These are phyloP conservation scores for Scenedesmus sp. DNA, from an alignment of 163 green algal genomes.

Conservation along the genomic window DNA sequence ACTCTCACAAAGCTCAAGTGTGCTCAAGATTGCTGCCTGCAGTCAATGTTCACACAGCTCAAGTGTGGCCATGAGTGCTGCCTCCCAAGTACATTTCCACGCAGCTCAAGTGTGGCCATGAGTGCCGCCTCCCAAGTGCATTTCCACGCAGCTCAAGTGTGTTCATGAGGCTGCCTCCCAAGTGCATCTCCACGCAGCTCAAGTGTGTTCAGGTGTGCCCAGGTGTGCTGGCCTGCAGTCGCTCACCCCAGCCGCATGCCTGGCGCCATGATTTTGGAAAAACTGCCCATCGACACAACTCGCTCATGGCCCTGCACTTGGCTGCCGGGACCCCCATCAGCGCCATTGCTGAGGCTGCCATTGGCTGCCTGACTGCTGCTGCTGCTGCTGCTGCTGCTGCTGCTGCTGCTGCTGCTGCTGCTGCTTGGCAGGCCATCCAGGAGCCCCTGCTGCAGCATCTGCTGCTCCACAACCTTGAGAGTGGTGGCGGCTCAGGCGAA, in stretches of 20 bases:
- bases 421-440: slow-evolving; percentile 5
- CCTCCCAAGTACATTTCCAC: too few relatives aligned
- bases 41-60: too few relatives aligned
- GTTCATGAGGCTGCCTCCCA: too few relatives aligned
- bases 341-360: not conserved
- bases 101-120: too few relatives aligned
- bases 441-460: slow-evolving; percentile 23
- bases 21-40: too few relatives aligned
- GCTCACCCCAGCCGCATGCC: slow-evolving; percentile 81
- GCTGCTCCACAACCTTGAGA: slow-evolving; percentile 40
- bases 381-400: not conserved
- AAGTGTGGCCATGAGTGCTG: too few relatives aligned
- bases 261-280: slow-evolving; percentile 83
- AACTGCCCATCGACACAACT: slow-evolving; percentile 78
- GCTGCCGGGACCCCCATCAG: not conserved
- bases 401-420: slow-evolving; percentile 1
- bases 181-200: too few relatives aligned
- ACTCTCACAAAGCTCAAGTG: too few relatives aligned
- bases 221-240: not conserved
- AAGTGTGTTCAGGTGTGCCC: too few relatives aligned
- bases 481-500: slow-evolving; percentile 36
- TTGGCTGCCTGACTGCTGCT: not conserved
- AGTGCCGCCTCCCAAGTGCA: too few relatives aligned
- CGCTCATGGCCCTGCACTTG: not conserved
- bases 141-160: too few relatives aligned